These are phyloP conservation scores for Colletotrichum paranaense DNA, from an alignment of 2,329 filamentous ascomycete species.

Conservation along the genomic window DNA sequence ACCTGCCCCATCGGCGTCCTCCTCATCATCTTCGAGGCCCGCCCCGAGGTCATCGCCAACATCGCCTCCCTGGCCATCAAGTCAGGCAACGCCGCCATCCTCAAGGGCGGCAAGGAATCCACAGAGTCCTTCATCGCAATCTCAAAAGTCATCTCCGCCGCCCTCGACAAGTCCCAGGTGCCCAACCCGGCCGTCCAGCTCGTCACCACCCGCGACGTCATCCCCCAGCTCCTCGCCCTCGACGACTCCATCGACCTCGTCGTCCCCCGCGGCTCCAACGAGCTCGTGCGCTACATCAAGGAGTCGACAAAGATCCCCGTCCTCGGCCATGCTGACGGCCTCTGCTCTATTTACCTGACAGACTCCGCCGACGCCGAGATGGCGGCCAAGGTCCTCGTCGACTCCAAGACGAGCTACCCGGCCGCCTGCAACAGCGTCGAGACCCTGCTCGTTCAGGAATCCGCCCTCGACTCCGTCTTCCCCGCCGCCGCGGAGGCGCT, in stretches of 20 bases:
- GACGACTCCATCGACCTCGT: constrained; percentile 94
- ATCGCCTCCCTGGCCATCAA: constrained; percentile 97
- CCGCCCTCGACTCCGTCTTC: constrained; percentile 71
- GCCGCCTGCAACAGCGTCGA: constrained; percentile 97
- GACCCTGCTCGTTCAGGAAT: constrained; percentile 85
- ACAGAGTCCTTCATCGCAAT: constrained; percentile 96
- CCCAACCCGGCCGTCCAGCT: constrained; percentile 92
- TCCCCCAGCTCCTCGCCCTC: constrained; percentile 86
- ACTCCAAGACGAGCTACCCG: constrained; percentile 94
- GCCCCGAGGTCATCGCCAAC: constrained; percentile 98
- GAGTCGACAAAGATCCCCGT: constrained; percentile 93
- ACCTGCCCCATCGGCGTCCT: constrained; percentile 97
- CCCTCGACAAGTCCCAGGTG: constrained; percentile 78
- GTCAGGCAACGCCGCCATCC: constrained; percentile 94
- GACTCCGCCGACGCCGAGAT: constrained; percentile 78
- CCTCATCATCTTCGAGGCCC: constrained; percentile 97
- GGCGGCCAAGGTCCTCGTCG: constrained; percentile 82
- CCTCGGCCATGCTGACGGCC: constrained; percentile 92
- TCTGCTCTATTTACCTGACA: constrained; percentile 90
- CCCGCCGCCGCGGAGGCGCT: constrained; percentile 80
- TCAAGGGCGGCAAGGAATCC: constrained; percentile 97
- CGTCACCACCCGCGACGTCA: constrained; percentile 90
- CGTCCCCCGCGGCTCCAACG: constrained; percentile 91
- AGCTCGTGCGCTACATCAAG: constrained; percentile 91
- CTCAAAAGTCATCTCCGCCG: constrained; percentile 83